Evolutionary conservation across 148 eudicot genomes (phyloP), one percentile per base, ranked within the genome.

Genomic region (Chenopodium album): DNA sequence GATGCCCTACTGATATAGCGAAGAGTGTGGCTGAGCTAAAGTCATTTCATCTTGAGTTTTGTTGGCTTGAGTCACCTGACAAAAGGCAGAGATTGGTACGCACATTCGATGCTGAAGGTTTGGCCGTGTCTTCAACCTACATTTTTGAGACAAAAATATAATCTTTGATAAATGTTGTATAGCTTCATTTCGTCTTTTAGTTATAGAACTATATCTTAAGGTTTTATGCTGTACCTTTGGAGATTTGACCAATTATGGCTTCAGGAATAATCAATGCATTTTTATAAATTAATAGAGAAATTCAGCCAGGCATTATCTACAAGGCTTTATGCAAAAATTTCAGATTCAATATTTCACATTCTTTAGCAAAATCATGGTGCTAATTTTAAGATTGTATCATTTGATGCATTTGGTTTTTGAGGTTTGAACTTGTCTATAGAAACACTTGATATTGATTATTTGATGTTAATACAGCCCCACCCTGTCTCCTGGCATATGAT

Each of bases 51-150:
- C 87, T 96, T 73, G 99, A 96, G 66, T 91, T 94, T 62, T 96
- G 98, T 82, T 96, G 99, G 99, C 85, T 90, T 17, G 95, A 96
- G 86, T 94, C 98, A n/a, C 90, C 97, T 4, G 81, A 79, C 68
- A 92, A 85, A 90, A 89, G 99, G 77, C 99, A 96, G 89, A 92
- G 97, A 87, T 85, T 96, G 79, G 90, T 96, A 26, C 98, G 99
- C 71, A 94, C 98, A 26, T 96, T 83, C 23, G 99, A 96, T 77
- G 83, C 84, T 1, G 95, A 96, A 75, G 99, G 99, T 75, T 85
- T 91, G 69, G 99, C 94, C 0, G 98, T 96, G 60, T 96, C 99
- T 62, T 88, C 99, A 0, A 96, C 99, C 31, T 96, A 96, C 78
- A 88, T 88, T 75, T 73, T 85, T 2, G 99, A 96, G 87, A 88